A percentile compares a stretch with the other conserved stretches of the same genome.
phyloP scores from a whole-genome alignment of 73 alveolate genomes.

The Tetrahymena elliotti region DNA sequence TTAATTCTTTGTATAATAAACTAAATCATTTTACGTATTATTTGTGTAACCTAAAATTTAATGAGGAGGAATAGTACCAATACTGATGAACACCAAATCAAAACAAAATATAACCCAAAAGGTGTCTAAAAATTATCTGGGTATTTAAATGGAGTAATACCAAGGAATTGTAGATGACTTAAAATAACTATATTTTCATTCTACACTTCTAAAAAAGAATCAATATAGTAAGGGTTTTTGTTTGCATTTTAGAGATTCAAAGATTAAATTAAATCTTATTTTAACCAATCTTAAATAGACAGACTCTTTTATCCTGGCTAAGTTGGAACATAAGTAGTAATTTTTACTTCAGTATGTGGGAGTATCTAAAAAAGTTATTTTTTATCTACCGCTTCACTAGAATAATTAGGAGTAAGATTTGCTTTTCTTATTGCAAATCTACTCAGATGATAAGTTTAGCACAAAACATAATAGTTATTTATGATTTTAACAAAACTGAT shows the following conservation, averaged over 20 bases:
- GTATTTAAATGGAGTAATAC: neutral
- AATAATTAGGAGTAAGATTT: neutral
- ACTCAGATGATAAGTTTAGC: neutral
- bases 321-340: neutral
- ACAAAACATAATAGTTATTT: neutral
- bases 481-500: neutral
- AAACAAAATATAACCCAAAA: neutral
- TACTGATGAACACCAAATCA: neutral
- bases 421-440: neutral
- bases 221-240: neutral
- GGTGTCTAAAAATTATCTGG: neutral
- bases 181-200: neutral
- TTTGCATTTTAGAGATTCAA: neutral
- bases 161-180: neutral
- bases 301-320: neutral
- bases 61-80: neutral
- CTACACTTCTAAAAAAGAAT: neutral
- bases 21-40: neutral
- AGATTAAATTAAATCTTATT: neutral
- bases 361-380: neutral
- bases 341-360: neutral
- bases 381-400: neutral
- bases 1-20: neutral
- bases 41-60: neutral
- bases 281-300: neutral